These are phyloP conservation scores for Osmanthus fragrans DNA, from an alignment of 257 asterid genomes.

Conservation along the genomic window DNA sequence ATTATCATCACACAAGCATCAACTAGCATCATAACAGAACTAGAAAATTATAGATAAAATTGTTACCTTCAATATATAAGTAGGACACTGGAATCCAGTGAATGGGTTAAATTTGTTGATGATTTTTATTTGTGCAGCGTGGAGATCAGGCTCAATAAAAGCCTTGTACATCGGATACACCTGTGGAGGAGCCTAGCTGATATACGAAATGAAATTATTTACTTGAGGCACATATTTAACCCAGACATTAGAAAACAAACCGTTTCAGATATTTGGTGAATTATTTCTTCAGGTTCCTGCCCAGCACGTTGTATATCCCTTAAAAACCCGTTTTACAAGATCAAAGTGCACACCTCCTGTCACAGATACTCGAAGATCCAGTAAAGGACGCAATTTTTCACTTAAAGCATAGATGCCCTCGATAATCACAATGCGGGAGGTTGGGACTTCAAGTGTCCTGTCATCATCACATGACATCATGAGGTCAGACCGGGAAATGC, in stretches of 20 bases:
- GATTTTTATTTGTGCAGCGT: slow-evolving; percentile 91
- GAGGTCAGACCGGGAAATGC: slow-evolving; percentile 21
- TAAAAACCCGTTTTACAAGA: slow-evolving; percentile 91
- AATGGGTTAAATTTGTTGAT: slow-evolving; percentile 94
- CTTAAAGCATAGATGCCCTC: slow-evolving; percentile 97
- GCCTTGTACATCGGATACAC: slow-evolving; percentile 99
- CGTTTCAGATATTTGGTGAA: slow-evolving; percentile 97
- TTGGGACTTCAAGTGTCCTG: slow-evolving; percentile 95
- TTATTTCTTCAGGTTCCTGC: slow-evolving; percentile 97
- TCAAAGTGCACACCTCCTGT: slow-evolving; percentile 99
- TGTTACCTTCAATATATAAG: slow-evolving; percentile 87
- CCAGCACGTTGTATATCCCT: slow-evolving; percentile 97
- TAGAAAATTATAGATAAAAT: slow-evolving; percentile 10
- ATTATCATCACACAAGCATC: slow-evolving; percentile 7
- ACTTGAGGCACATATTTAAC: slow-evolving; percentile 19
- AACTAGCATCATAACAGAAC: slow-evolving; percentile 7
- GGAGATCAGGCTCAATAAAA: slow-evolving; percentile 94
- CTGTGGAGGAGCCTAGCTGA: slow-evolving; percentile 46
- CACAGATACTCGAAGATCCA: slow-evolving; percentile 92
- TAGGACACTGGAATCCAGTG: slow-evolving; percentile 92
- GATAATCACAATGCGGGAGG: slow-evolving; percentile 80
- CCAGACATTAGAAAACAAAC: slow-evolving; percentile 44
- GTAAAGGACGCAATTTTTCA: slow-evolving; percentile 71
- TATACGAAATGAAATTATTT: slow-evolving; percentile 12
- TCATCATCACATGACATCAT: slow-evolving; percentile 30